Evolutionary conservation across 2,329 filamentous ascomycete species (phyloP), one percentile per base, ranked within the genome.

Genomic region (Magnaporthales sp.): DNA sequence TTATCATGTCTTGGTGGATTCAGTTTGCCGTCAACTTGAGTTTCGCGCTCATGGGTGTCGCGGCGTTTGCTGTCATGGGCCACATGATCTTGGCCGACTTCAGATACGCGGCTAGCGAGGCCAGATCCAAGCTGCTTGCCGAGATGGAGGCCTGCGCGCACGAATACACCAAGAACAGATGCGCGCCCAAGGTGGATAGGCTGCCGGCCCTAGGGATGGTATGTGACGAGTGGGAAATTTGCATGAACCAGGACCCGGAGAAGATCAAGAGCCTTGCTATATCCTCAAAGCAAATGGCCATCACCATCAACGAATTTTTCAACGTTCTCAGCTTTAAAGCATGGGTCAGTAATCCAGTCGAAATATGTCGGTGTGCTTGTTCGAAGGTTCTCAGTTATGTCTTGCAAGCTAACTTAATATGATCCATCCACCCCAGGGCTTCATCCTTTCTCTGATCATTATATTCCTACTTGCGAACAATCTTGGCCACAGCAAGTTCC

Each of bases 281-380:
- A 54, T 92, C 90, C 22, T 93, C 92, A 5, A 90, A 91, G 73
- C 95, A 93, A 29, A 91, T 97, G 74, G 94, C 94, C 0, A 88
- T 92, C 74, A 96, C 99, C 56, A 89, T 98, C 77, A 97, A 98
- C 75, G 90, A 90, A 73, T 97, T 98, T 76, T 89, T 96, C 4
- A 92, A 96, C 72, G 89, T 91, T 6, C 93, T 98, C 77, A 92
- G 90, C 70, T 90, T 92, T 77, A 97, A 97, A 77, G 83, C 84
- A 10, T 84, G 84, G 79, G 84, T 86, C 77, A 70, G 82, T 76
- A 60, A 27, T 10, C 24, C 10, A 15, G 13, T 19, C 29, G 32
- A 6, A 1, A 56, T 30, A 7, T 10, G n/a, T 29, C 19, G n/a
- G 26, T 24, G 26, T 31, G 11, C 31, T 29, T 66, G 27, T 56